Base-by-base conservation (phyloP, 2,329 filamentous ascomycete genomes). In the Penicillium olsonii region DNA sequence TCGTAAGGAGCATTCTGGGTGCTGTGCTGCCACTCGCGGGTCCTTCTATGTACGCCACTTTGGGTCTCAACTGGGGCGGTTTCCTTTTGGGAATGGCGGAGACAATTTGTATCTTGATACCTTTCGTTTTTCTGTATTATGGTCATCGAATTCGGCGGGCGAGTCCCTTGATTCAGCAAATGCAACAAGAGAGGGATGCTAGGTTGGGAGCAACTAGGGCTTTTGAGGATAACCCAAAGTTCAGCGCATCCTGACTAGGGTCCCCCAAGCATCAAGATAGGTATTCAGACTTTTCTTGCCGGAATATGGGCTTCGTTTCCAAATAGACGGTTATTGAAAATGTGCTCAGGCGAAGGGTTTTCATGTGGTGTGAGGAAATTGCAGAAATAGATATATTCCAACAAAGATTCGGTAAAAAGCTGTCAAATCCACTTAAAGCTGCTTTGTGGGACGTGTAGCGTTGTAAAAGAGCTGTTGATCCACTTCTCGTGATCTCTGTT, bases 41-140 rank as follows among this genome's bases (percentile, higher is more conserved):
- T 0, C 81, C 87, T 0, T 75, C 78, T 8, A 85, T 95, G 82
- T 92, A 92, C 65, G 62, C 61, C 1, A 71, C 74, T 0, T 72
- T 95, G 10, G 84, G 85, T 0, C 82, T 88, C 0, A 84, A 87
- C 52, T 92, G 88, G 88, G 87, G 87, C 0, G 86, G 86, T 0
- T 90, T 87, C 0, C 71, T 92, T 37, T 74, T 92, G 1, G 87
- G 87, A 0, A 61, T 90, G 37, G 72, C 92, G 2, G 87, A 91
- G 59, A 80, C 87, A 1, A 73, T 75, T 0, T 79, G 89, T 59
- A 85, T 92, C 14, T 87, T 87, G 0, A 90, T 92, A 26, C 89
- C 89, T 0, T 78, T 90, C 46, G 75, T 88, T 0, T 92, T 92
- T 63, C 92, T 88, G 55, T 60, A 68, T 26, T 80, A 82, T 53